phyloP scores from a whole-genome alignment of 805 yeast genomes.

The Ogataea angusta region DNA sequence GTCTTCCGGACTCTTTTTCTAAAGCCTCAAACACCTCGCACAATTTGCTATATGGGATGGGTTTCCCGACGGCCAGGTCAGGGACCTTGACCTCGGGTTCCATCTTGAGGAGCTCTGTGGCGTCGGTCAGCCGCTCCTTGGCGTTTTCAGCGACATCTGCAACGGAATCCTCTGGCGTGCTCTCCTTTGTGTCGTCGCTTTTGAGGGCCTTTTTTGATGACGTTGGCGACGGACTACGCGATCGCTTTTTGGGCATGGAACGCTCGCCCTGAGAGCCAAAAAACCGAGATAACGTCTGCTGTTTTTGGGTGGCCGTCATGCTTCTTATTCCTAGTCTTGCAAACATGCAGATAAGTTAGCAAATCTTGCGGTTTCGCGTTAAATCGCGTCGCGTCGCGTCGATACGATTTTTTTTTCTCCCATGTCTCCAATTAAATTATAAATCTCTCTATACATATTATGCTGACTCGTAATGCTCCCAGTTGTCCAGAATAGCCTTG shows the following conservation, averaged over 20 bases:
- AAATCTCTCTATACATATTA: conserved; percentile 17
- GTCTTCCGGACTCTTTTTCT: conserved; percentile 77
- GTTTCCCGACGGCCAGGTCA: conserved; percentile 14
- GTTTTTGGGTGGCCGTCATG: conserved; percentile 15
- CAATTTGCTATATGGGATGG: conserved; percentile 39
- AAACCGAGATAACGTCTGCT: conserved; percentile 22
- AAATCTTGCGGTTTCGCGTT: background rate
- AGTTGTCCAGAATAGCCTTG: conserved; percentile 85
- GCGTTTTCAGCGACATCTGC: conserved; percentile 19
- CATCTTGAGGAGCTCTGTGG: conserved; percentile 16
- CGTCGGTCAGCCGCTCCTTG: conserved; percentile 8
- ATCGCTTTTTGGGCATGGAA: conserved; percentile 8
- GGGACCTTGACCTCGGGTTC: conserved; percentile 3
- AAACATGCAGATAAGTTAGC: conserved; percentile 1
- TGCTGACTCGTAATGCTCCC: conserved; percentile 78
- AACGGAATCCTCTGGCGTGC: background rate
- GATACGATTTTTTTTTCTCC: background rate
- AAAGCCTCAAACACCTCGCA: conserved; percentile 71
- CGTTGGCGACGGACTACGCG: conserved; percentile 11
- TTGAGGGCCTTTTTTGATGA: conserved; percentile 1
- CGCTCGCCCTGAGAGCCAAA: conserved; percentile 11
- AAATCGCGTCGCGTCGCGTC: conserved; percentile 8
- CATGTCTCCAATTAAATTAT: conserved; percentile 4
- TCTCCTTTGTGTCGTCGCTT: background rate
- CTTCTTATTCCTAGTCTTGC: background rate